These are phyloP conservation scores for Alternaria rosae DNA, from an alignment of 2,329 filamentous ascomycete species.

Conservation along the genomic window DNA sequence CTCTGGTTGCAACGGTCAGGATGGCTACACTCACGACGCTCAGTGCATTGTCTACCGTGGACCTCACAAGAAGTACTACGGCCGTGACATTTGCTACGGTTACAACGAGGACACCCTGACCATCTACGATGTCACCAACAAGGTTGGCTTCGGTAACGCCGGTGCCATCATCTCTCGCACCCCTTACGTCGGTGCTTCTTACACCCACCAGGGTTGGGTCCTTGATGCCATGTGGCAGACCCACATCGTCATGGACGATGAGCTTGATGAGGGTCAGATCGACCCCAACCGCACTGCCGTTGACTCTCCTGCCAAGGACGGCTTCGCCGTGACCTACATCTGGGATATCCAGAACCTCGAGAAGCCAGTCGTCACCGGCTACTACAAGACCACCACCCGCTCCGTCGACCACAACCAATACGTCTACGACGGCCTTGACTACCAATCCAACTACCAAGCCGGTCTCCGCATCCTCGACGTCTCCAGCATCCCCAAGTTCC, in stretches of 20 bases:
- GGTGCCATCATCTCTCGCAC: conserved; percentile 64
- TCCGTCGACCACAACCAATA: conserved; percentile 59
- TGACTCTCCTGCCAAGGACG: conserved; percentile 41
- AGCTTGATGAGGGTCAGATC: conserved; percentile 50
- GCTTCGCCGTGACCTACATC: conserved; percentile 49
- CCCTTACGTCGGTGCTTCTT: conserved; percentile 61
- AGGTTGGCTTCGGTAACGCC: conserved; percentile 60
- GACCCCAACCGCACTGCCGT: conserved; percentile 32
- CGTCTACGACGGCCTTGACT: conserved; percentile 50
- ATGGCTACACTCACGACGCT: conserved; percentile 68
- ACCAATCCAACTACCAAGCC: conserved; percentile 56
- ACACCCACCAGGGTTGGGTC: conserved; percentile 68
- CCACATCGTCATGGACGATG: conserved; percentile 48
- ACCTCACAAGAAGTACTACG: conserved; percentile 59
- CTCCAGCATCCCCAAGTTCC: conserved; percentile 48
- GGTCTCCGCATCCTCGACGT: conserved; percentile 55
- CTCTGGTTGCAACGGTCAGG: conserved; percentile 62
- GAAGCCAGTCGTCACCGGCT: conserved; percentile 49
- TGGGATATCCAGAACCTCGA: conserved; percentile 49
- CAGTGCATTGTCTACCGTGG: conserved; percentile 66
- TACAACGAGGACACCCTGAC: conserved; percentile 64
- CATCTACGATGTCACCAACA: conserved; percentile 62
- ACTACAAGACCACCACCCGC: conserved; percentile 51
- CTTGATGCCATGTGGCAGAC: conserved; percentile 49
- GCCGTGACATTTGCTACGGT: conserved; percentile 64